A percentile compares a stretch with the other conserved stretches of the same genome.
Conservation (phyloP, 805 yeast species). For the Brettanomyces anomalus region DNA sequence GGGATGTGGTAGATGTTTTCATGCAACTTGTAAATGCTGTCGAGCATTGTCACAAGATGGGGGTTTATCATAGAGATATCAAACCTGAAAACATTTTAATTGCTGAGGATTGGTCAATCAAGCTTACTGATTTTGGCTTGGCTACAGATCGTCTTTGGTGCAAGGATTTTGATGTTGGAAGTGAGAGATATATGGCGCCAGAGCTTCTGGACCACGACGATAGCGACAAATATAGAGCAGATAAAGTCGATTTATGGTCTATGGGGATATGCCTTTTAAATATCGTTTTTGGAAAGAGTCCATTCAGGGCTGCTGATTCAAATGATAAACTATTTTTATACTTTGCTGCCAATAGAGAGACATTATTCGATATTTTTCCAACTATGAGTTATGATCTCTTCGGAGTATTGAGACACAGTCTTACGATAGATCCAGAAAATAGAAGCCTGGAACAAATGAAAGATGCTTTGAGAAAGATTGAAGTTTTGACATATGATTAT, state of each 20-base stretch:
- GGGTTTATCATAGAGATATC: constrained; percentile 47
- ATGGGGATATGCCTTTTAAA: constrained; percentile 77
- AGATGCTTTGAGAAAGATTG: constrained; percentile 48
- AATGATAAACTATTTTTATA: constrained; percentile 73
- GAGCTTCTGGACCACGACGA: constrained; percentile 60
- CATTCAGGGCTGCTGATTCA: constrained; percentile 73
- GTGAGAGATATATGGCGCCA: constrained; percentile 93
- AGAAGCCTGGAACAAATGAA: constrained; percentile 59
- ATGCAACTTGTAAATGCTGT: constrained; percentile 41
- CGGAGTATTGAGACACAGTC: constrained; percentile 66
- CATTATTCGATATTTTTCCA: constrained; percentile 85
- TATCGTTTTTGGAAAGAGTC: constrained; percentile 80
- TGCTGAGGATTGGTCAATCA: constrained; percentile 46
- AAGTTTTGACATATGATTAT: constrained; percentile 77
- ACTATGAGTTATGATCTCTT: constrained; percentile 81
- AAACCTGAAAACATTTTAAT: constrained; percentile 51
- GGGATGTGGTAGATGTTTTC: constrained; percentile 47
- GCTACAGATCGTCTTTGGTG: constrained; percentile 46
- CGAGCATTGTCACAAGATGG: constrained; percentile 39
- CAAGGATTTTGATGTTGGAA: constrained; percentile 76
- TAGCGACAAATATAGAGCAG: constrained; percentile 61
- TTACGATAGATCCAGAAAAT: constrained; percentile 82
- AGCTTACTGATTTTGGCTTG: constrained; percentile 51
- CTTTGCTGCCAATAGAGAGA: constrained; percentile 81
- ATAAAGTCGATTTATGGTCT: constrained; percentile 84